Percentiles rank a stretch among this genome's conserved stretches.
phyloP scores from a whole-genome alignment of 768 basidiomycete species.

The Tephrocybe sp. region DNA sequence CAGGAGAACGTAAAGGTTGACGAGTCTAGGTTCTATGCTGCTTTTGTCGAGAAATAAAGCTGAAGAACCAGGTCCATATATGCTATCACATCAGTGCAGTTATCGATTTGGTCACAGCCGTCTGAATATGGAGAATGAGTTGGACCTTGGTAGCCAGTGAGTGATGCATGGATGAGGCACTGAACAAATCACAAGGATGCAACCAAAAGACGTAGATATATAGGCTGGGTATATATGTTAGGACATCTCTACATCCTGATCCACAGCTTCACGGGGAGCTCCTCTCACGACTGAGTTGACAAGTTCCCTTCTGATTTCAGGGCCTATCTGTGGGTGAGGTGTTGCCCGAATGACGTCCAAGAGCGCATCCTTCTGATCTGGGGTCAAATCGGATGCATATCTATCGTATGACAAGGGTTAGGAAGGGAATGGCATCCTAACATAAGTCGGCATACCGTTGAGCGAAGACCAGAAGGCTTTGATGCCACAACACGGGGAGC shows the following conservation, averaged over 20 bases:
- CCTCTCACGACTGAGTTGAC: slow-evolving; percentile 86
- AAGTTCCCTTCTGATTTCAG: slow-evolving; percentile 89
- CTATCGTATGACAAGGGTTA: slow-evolving; percentile 37
- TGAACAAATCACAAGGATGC: neutral
- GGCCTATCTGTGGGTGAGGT: slow-evolving; percentile 83
- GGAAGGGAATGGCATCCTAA: slow-evolving; percentile 7
- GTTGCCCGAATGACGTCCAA: slow-evolving; percentile 87
- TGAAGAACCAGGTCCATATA: too few relatives aligned
- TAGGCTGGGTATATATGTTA: slow-evolving; percentile 25
- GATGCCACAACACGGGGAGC: slow-evolving; percentile 98
- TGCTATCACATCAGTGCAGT: too few relatives aligned
- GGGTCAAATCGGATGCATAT: slow-evolving; percentile 91
- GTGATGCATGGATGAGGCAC: too few relatives aligned
- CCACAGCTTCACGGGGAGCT: slow-evolving; percentile 65
- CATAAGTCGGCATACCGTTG: slow-evolving; percentile 61
- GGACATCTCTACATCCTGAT: slow-evolving; percentile 67
- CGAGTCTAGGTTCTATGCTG: too few relatives aligned
- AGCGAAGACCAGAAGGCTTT: slow-evolving; percentile 90
- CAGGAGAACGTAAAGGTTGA: neutral
- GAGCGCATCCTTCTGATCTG: slow-evolving; percentile 97
- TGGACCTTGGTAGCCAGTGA: too few relatives aligned
- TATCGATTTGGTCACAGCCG: too few relatives aligned
- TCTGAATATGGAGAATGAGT: too few relatives aligned
- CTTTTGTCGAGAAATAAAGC: too few relatives aligned
- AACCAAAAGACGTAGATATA: neutral